phyloP scores from a whole-genome alignment of 805 yeast species.

The Metschnikowia corniflorae region DNA sequence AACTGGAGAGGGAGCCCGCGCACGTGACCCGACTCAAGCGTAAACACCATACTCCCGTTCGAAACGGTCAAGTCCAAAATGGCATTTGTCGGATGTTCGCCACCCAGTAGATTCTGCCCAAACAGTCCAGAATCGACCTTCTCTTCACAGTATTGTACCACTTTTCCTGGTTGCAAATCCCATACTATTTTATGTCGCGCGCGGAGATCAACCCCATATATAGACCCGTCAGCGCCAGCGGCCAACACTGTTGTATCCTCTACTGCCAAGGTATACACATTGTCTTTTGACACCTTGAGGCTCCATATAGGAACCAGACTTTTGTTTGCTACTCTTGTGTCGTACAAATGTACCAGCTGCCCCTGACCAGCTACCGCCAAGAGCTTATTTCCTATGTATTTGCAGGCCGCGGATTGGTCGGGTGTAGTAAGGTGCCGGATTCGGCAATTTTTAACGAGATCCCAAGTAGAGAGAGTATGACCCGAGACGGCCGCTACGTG shows the following conservation, averaged over 20 bases:
- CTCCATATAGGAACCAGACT: constrained; percentile 12
- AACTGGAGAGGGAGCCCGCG: constrained; percentile 8
- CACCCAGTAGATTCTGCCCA: background rate
- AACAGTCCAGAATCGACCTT: background rate
- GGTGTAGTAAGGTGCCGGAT: constrained; percentile 11
- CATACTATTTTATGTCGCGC: constrained; percentile 6
- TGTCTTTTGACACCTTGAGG: constrained; percentile 12
- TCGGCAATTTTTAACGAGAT: constrained; percentile 12
- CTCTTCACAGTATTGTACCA: background rate
- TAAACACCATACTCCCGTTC: background rate
- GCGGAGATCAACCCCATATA: constrained; percentile 17
- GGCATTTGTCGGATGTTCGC: background rate
- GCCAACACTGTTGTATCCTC: constrained; percentile 7
- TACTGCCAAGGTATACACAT: constrained; percentile 16
- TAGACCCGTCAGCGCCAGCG: constrained; percentile 19
- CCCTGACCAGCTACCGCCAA: constrained; percentile 18
- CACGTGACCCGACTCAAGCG: constrained; percentile 10
- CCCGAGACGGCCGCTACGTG: constrained; percentile 13
- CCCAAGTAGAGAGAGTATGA: constrained; percentile 15
- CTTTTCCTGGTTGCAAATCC: constrained; percentile 8
- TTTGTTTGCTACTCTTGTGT: constrained; percentile 6
- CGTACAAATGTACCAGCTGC: constrained; percentile 16
- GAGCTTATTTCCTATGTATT: constrained; percentile 7
- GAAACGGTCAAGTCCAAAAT: constrained; percentile 6
- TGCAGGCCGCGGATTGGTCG: constrained; percentile 11